Conservation (phyloP, 83 land plant genomes). For the Thuja plicata region DNA sequence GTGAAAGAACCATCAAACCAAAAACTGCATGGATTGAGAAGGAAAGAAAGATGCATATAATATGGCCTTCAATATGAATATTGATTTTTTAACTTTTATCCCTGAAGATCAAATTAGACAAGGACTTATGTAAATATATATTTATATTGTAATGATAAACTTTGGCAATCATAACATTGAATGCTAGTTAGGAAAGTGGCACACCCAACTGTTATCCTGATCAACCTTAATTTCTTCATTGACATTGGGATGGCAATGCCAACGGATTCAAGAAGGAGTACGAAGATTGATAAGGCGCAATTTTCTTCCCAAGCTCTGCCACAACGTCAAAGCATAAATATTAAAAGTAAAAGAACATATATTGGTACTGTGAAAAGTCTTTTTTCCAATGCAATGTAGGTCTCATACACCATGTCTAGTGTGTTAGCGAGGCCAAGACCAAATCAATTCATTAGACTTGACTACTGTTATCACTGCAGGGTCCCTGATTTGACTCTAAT, state of each 20-base stretch:
- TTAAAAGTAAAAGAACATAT: not conserved
- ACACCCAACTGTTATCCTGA: not conserved
- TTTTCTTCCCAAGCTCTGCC: not conserved
- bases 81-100: not conserved
- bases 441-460: not conserved
- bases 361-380: not conserved
- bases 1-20: not conserved
- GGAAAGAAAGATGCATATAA: not conserved
- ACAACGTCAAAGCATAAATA: not conserved
- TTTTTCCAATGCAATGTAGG: not conserved
- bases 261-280: not conserved
- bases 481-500: not conserved
- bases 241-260: not conserved
- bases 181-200: not conserved
- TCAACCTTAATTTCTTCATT: not conserved
- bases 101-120: not conserved
- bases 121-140: not conserved
- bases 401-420: not conserved
- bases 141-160: not conserved
- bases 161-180: not conserved
- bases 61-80: not conserved
- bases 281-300: not conserved
- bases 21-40: not conserved
- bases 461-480: not conserved
- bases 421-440: not conserved